These are phyloP conservation scores for Podila verticillata DNA, from an alignment of 192 early-diverging fungal genomes.

Conservation along the genomic window DNA sequence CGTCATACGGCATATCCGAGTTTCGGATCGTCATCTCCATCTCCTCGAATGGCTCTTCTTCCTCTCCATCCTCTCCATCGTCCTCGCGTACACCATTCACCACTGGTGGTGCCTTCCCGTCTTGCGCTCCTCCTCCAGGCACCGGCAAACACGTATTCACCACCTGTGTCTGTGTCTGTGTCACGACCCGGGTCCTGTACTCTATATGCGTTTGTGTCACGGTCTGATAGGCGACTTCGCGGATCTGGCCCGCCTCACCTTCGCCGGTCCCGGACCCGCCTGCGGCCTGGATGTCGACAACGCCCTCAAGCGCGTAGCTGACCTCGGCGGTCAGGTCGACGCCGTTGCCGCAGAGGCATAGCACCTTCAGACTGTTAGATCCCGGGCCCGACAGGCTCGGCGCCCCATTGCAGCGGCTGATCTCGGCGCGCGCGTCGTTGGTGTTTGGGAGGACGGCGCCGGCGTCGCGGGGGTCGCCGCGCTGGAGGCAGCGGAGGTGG, in stretches of 20 bases:
- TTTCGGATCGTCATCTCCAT: background rate
- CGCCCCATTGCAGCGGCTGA: conserved; percentile 23
- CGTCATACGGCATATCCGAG: no score
- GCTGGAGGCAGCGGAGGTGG: conserved; percentile 39
- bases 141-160: no score
- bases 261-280: conserved; percentile 10
- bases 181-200: background rate
- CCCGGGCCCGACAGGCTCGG: conserved; percentile 4
- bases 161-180: no score
- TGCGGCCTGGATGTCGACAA: conserved; percentile 30
- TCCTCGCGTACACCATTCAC: no score
- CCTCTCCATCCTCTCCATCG: no score
- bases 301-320: conserved; percentile 25
- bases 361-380: conserved; percentile 4
- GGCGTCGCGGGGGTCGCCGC: conserved; percentile 16
- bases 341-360: conserved; percentile 40
- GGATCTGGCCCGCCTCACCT: conserved; percentile 23
- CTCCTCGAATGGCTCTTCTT: no score
- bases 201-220: conserved; percentile 8
- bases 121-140: no score
- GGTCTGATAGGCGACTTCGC: conserved; percentile 6
- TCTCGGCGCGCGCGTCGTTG: conserved; percentile 3
- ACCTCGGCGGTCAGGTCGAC: conserved; percentile 42
- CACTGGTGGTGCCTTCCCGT: no score
- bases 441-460: background rate